Conservation (phyloP, 2,329 filamentous ascomycete genomes). For the Monilinia aucupariae region DNA sequence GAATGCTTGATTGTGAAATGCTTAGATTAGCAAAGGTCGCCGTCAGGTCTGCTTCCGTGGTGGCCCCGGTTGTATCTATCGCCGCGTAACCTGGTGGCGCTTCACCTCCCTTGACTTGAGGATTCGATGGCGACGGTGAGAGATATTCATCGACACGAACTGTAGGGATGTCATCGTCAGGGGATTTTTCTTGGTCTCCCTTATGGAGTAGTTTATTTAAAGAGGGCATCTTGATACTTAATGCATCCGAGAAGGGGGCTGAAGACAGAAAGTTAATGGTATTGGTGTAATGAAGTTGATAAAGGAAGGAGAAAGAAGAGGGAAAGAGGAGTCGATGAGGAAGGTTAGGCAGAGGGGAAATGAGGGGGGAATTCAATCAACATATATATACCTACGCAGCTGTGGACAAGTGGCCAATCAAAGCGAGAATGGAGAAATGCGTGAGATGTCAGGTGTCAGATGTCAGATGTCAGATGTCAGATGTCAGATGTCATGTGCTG, state of each 20-base stretch:
- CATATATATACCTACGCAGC: too few relatives aligned
- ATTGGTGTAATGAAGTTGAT: not conserved
- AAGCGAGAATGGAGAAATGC: not conserved
- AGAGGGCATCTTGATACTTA: not conserved
- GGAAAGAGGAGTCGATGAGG: not conserved
- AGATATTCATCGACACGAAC: not conserved
- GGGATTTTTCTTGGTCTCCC: not conserved
- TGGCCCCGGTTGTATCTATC: conserved; percentile 16
- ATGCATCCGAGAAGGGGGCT: too few relatives aligned
- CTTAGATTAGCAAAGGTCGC: conserved; percentile 39
- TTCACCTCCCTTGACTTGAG: not conserved
- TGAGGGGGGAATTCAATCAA: too few relatives aligned
- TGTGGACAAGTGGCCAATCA: not conserved
- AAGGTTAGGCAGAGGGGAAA: not conserved
- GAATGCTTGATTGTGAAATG: conserved; percentile 31
- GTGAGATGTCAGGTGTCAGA: too few relatives aligned
- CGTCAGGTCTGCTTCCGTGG: conserved; percentile 25
- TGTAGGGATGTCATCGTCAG: not conserved
- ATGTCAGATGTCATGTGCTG: too few relatives aligned
- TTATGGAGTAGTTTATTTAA: not conserved
- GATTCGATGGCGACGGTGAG: not conserved
- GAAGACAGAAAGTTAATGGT: not conserved
- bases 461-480: too few relatives aligned
- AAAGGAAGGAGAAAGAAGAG: not conserved
- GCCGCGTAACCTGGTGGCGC: conserved; percentile 24